Evolutionary conservation across 805 yeast genomes (phyloP).

Genomic region (Sporopachydermia lactativora): DNA sequence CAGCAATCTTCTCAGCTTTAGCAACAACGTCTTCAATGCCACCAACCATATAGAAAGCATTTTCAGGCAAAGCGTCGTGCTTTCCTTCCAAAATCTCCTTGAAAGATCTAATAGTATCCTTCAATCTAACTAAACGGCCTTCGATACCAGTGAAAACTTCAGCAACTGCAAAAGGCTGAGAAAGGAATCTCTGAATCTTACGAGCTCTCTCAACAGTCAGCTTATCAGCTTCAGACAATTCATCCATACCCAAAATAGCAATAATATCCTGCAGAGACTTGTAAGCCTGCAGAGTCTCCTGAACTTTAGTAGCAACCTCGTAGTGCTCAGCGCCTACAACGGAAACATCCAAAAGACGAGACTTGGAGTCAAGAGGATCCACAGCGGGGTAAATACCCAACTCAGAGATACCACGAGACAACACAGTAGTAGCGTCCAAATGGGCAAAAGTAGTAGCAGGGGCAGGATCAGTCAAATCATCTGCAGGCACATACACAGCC

Average conservation of each 20-base stretch:
- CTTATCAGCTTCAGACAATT: conserved; percentile 96
- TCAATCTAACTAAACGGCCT: conserved; percentile 94
- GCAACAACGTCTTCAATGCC: conserved; percentile 98
- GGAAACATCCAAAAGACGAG: conserved; percentile 93
- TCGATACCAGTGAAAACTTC: conserved; percentile 99
- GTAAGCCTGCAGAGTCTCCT: conserved; percentile 98
- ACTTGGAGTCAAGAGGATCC: conserved; percentile 99
- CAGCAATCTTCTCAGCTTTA: conserved; percentile 97
- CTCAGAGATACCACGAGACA: conserved; percentile 99
- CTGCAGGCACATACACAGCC: conserved; percentile 99
- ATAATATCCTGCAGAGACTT: conserved; percentile 99
- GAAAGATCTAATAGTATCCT: conserved; percentile 91
- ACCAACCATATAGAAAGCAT: conserved; percentile 99
- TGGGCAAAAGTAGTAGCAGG: conserved; percentile 99
- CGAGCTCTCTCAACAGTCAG: conserved; percentile 99
- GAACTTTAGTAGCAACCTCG: conserved; percentile 86
- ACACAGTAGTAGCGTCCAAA: conserved; percentile 99
- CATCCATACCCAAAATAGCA: conserved; percentile 99
- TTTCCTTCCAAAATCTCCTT: conserved; percentile 96
- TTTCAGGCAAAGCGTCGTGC: conserved; percentile 97
- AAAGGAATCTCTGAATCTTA: conserved; percentile 99
- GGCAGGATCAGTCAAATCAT: conserved; percentile 99
- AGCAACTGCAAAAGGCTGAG: conserved; percentile 99
- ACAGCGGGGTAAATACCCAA: conserved; percentile 99
- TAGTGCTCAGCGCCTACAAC: conserved; percentile 99